Evolutionary conservation across 306 rosid species (phyloP).

Genomic region (Citrullus amarus): DNA sequence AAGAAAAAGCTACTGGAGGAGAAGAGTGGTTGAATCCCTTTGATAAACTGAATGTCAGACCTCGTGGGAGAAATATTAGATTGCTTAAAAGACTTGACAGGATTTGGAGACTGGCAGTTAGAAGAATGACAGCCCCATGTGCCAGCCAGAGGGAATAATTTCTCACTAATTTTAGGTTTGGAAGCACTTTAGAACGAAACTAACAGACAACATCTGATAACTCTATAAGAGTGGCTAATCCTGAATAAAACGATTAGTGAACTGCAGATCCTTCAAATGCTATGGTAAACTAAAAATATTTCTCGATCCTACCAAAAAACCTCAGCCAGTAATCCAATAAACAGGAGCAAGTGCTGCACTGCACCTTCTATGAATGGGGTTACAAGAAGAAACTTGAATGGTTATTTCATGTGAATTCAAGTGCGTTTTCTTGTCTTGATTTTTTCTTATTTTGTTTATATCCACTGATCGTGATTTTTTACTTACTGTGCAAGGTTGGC

Average conservation of each 20-base stretch:
- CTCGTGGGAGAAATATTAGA: no score
- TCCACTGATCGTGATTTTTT: conserved; percentile 5
- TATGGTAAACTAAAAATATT: not conserved
- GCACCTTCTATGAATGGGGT: not conserved
- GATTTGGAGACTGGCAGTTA: no score
- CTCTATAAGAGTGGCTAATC: not conserved
- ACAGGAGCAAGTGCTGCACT: not conserved
- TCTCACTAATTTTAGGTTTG: not conserved
- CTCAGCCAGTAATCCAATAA: not conserved
- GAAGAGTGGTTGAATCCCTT: no score
- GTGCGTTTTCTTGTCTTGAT: not conserved
- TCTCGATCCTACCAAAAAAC: not conserved
- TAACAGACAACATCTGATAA: not conserved
- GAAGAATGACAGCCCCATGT: not conserved
- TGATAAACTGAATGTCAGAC: no score
- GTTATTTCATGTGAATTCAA: not conserved
- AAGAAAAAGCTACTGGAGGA: no score
- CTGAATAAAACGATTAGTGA: not conserved
- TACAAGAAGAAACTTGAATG: not conserved
- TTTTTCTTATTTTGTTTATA: not conserved
- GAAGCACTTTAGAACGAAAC: not conserved
- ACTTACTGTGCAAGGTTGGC: conserved; percentile 31
- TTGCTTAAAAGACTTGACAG: no score
- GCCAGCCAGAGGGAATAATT: not conserved
- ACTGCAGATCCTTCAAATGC: not conserved